Conservation (phyloP, 192 early-diverging fungal species). For the Coemansia sp. region DNA sequence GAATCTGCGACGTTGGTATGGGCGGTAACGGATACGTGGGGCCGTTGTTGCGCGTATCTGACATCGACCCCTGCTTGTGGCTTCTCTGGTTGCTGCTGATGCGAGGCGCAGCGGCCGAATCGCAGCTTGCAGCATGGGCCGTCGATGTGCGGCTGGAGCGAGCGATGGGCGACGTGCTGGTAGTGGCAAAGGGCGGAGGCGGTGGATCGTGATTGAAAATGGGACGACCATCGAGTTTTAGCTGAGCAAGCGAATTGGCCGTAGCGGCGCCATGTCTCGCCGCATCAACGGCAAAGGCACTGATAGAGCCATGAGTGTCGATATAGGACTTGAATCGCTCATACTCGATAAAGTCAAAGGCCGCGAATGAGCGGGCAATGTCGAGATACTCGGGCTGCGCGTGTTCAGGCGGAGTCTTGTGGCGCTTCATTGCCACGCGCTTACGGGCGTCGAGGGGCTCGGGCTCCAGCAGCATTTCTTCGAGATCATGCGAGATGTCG, state of each 20-base stretch:
- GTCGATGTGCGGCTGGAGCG: slow-evolving; percentile 19
- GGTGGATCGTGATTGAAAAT: slow-evolving; percentile 25
- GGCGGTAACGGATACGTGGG: not conserved
- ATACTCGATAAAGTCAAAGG: slow-evolving; percentile 82
- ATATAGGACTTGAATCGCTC: slow-evolving; percentile 67
- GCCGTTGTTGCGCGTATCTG: not conserved
- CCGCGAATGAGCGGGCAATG: slow-evolving; percentile 69
- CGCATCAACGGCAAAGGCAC: slow-evolving; percentile 30
- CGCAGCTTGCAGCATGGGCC: not conserved
- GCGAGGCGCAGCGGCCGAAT: not conserved
- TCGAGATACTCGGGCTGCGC: slow-evolving; percentile 59
- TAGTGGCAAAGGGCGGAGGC: not conserved
- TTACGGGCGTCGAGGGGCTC: slow-evolving; percentile 84
- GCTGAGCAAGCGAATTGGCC: slow-evolving; percentile 11
- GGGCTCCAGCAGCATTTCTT: slow-evolving; percentile 95
- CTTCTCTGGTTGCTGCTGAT: not conserved
- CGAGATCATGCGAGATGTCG: slow-evolving; percentile 93
- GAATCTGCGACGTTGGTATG: not conserved
- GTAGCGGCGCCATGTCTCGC: slow-evolving; percentile 14
- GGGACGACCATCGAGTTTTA: slow-evolving; percentile 38
- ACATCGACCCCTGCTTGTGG: not conserved
- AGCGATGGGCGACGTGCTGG: slow-evolving; percentile 18
- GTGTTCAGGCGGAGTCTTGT: slow-evolving; percentile 32
- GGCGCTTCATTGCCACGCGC: slow-evolving; percentile 56
- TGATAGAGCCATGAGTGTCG: slow-evolving; percentile 54